Percentiles rank a stretch among this genome's conserved stretches.
Conservation (phyloP, 2,329 filamentous ascomycete species). For the Pezicula carpinea region DNA sequence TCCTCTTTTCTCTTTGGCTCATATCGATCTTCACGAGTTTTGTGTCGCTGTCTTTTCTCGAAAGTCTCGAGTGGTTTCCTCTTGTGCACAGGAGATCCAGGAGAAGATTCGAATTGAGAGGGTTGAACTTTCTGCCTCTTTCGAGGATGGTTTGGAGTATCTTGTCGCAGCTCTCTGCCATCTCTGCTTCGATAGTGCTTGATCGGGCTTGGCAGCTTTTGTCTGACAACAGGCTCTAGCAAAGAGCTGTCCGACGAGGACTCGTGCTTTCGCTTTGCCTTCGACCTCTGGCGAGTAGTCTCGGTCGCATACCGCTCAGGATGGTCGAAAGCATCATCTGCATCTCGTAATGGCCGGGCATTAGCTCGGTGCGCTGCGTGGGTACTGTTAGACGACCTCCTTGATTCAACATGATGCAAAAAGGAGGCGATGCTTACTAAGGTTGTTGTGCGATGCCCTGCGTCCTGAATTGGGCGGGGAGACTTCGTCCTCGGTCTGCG, state of each 20-base stretch:
- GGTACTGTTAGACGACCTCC: too few relatives aligned
- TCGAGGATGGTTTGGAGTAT: neutral
- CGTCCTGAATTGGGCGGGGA: neutral
- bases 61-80: slow-evolving; percentile 14
- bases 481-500: slow-evolving; percentile 12
- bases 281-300: neutral
- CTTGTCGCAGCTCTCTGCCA: neutral
- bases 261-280: slow-evolving; percentile 7
- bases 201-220: neutral
- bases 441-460: neutral
- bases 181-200: neutral
- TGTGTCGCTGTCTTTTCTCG: slow-evolving; percentile 48
- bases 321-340: neutral
- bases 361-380: too few relatives aligned
- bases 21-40: slow-evolving; percentile 52
- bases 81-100: too few relatives aligned
- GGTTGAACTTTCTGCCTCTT: slow-evolving; percentile 9
- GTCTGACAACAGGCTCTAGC: slow-evolving; percentile 6
- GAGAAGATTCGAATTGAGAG: slow-evolving; percentile 1
- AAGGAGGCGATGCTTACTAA: neutral
- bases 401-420: neutral
- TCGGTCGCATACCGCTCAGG: neutral
- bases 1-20: slow-evolving; percentile 35
- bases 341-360: neutral
- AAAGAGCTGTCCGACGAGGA: slow-evolving; percentile 22